A percentile compares a stretch with the other conserved stretches of the same genome.
phyloP scores from a whole-genome alignment of 2,329 filamentous ascomycete genomes.

The Ophiosphaerella korrae region DNA sequence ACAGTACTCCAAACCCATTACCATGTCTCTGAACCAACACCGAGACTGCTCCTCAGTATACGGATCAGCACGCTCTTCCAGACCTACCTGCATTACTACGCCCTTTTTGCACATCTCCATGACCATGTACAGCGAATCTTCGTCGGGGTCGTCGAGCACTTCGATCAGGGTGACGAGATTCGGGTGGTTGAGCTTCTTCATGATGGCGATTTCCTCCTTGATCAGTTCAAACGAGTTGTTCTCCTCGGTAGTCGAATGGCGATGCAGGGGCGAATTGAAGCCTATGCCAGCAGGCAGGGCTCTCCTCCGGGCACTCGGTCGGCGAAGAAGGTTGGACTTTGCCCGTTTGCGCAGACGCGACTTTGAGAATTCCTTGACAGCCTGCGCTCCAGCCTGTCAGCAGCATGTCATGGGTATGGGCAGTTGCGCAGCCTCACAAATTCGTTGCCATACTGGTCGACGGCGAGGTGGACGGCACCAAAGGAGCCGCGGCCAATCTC shows the following conservation, averaged over 20 bases:
- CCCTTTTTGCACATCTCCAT: slow-evolving; percentile 99
- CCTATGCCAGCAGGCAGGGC: slow-evolving; percentile 59
- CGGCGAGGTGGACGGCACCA: slow-evolving; percentile 87
- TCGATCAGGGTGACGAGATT: slow-evolving; percentile 94
- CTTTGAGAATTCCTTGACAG: slow-evolving; percentile 98
- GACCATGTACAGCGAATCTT: slow-evolving; percentile 98
- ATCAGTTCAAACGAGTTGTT: slow-evolving; percentile 84
- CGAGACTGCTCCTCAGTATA: slow-evolving; percentile 83
- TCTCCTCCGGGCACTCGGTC: slow-evolving; percentile 61
- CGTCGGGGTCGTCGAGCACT: slow-evolving; percentile 91
- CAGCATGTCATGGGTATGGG: slow-evolving; percentile 2
- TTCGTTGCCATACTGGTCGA: slow-evolving; percentile 89
- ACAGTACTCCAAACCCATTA: slow-evolving; percentile 93
- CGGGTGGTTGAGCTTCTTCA: slow-evolving; percentile 96
- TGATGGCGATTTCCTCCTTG: slow-evolving; percentile 94
- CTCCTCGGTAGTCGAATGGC: slow-evolving; percentile 61
- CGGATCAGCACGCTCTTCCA: slow-evolving; percentile 81
- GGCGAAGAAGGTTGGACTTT: slow-evolving; percentile 83
- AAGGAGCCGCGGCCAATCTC: slow-evolving; percentile 98
- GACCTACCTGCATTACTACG: slow-evolving; percentile 91
- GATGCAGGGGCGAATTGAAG: slow-evolving; percentile 68
- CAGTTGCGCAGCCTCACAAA: slow-evolving; percentile 67
- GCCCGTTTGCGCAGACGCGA: slow-evolving; percentile 84
- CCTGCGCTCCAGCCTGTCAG: slow-evolving; percentile 60
- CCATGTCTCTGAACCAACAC: slow-evolving; percentile 92